Evolutionary conservation across 2,329 filamentous ascomycete genomes (phyloP).

Genomic region (Botrytis galanthina): DNA sequence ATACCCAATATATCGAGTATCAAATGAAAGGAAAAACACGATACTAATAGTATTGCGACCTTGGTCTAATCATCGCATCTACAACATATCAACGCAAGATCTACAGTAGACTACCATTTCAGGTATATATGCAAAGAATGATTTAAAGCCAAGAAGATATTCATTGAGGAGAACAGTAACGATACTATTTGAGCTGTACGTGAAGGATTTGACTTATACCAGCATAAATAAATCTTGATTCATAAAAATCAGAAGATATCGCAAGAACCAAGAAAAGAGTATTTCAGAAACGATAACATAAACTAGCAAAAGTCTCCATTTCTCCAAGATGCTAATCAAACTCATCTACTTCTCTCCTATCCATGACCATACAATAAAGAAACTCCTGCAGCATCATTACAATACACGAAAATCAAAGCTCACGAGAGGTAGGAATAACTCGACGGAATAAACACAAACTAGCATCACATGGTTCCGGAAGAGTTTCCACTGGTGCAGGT

Average conservation of each 20-base stretch:
- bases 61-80: neutral
- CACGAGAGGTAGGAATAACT: slow-evolving; percentile 10
- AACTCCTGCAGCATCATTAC: fast-evolving
- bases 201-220: neutral
- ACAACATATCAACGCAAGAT: neutral
- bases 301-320: neutral
- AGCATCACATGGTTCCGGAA: neutral
- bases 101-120: neutral
- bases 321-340: neutral
- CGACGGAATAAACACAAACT: slow-evolving; percentile 15
- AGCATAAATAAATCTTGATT: too few relatives aligned
- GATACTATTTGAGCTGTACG: neutral
- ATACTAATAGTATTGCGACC: fast-evolving
- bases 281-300: too few relatives aligned
- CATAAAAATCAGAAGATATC: neutral
- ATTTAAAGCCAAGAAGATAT: fast-evolving
- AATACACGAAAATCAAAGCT: neutral
- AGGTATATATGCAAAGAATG: fast-evolving
- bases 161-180: neutral
- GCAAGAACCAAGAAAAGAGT: fast-evolving
- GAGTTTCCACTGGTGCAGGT: neutral
- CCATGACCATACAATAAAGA: neutral
- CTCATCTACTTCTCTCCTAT: fast-evolving
- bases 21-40: neutral
- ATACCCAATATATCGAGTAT: neutral